Percentiles rank a stretch among this genome's conserved stretches.
Evolutionary conservation across 2,329 filamentous ascomycete genomes (phyloP).

Genomic region (Shiraia sp.): DNA sequence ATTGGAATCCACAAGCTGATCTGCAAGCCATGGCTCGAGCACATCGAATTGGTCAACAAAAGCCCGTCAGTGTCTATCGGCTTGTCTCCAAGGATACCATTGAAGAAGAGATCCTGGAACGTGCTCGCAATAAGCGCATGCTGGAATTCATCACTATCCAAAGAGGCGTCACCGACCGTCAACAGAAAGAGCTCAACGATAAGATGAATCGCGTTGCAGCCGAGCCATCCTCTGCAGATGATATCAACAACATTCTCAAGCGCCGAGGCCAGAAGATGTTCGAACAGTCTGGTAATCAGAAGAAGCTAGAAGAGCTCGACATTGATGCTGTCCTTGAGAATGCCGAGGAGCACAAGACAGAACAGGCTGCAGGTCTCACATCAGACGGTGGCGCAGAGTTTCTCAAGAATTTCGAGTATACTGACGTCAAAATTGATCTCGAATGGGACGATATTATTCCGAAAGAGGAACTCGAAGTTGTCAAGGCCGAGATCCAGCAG

Average conservation of each 20-base stretch:
- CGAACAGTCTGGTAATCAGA: constrained; percentile 94
- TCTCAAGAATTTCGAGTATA: constrained; percentile 85
- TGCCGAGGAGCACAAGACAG: constrained; percentile 94
- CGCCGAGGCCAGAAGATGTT: constrained; percentile 99
- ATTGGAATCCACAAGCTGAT: constrained; percentile 99
- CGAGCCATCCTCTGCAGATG: constrained; percentile 87
- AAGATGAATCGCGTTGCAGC: constrained; percentile 72
- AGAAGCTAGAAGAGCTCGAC: constrained; percentile 93
- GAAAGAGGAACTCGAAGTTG: constrained; percentile 83
- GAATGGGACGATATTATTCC: constrained; percentile 99
- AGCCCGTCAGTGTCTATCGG: constrained; percentile 93
- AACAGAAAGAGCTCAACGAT: constrained; percentile 71
- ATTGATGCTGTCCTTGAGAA: constrained; percentile 97
- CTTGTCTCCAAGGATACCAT: constrained; percentile 98
- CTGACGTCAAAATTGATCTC: constrained; percentile 93
- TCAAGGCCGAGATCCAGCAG: constrained; percentile 87
- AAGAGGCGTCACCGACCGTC: constrained; percentile 93
- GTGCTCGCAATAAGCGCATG: constrained; percentile 95
- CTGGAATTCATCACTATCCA: constrained; percentile 98
- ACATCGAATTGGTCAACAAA: constrained; percentile 95
- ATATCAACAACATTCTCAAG: constrained; percentile 95
- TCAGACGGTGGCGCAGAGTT: constrained; percentile 97
- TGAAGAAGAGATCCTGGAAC: constrained; percentile 94
- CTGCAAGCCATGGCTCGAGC: constrained; percentile 98
- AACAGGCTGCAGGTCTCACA: constrained; percentile 90